These are phyloP conservation scores for Musa troglodytarum DNA, from an alignment of 176 grass and related monocot genomes.

Conservation along the genomic window DNA sequence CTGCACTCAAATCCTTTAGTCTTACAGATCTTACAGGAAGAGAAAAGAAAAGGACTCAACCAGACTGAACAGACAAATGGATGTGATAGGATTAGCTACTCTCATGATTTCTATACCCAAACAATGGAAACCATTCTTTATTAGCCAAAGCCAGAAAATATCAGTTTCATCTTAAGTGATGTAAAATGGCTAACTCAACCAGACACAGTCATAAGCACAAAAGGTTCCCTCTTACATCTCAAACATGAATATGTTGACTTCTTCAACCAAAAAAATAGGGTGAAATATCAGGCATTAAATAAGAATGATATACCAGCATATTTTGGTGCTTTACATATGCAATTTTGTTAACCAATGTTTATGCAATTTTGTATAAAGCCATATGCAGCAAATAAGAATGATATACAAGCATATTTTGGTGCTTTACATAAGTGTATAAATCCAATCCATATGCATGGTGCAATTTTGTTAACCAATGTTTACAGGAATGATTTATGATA, in stretches of 20 bases:
- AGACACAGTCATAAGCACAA: no score
- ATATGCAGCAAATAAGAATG: background rate
- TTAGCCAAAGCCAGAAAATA: background rate
- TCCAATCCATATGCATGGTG: background rate
- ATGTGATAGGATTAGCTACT: background rate
- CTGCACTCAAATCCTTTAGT: background rate
- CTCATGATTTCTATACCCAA: background rate
- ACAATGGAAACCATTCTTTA: background rate
- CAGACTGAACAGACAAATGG: background rate
- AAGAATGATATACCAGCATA: background rate
- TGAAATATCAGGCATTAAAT: background rate
- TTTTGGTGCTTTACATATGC: background rate
- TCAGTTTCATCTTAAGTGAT: background rate
- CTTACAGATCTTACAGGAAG: no score
- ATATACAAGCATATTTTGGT: background rate
- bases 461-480: background rate
- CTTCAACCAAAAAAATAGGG: slow-evolving; percentile 1
- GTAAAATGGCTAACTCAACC: background rate
- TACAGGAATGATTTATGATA: background rate
- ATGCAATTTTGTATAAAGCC: background rate
- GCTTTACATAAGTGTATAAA: background rate
- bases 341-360: background rate
- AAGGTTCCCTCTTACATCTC: background rate
- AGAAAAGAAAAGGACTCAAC: background rate
- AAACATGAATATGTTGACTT: background rate